Base-by-base conservation (phyloP, 495 filamentous ascomycete species). In the Hypoxylon lienhwacheense region DNA sequence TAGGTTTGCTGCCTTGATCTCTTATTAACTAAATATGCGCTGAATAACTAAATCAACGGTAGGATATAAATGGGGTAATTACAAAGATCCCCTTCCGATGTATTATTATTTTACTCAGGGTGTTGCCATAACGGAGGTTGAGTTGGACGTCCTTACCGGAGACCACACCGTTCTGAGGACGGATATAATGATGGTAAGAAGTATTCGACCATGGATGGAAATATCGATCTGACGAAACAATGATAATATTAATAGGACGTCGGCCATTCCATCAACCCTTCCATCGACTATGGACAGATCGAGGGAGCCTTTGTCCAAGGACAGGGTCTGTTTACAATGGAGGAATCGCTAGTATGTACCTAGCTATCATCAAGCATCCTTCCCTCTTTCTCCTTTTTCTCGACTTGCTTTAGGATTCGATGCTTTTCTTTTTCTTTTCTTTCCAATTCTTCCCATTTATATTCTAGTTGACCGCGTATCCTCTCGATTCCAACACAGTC, bases 41-140 rank as follows among this genome's bases (percentile, higher is more conserved):
- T 4, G n/a, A 22, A 35, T 34, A 16, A 53, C 36, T 47, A 44
- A 50, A 20, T 8, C 16, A 11, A 39, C 5, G 12, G 7, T 17
- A 60, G 59, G 59, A 4, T 62, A 63, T 12, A 54, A 58, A 46
- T 63, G 59, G 59, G 59, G 59, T 3, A 63, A 63, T 22, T 63
- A 58, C 14, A 46, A 53, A 41, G 53, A 63, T n/a, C 59, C 59
- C 7, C 85, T 88, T 2, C 82, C 87, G 53, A 92, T 91, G 89
- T 95, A 88, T 77, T 93, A 84, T 73, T 95, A 95, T 77, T 93
- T 91, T 72, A 93, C 89, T 4, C 88, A 91, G 60, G 89, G 89
- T 37, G 87, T 91, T 15, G 81, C 88, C 0, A 78, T 85, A 3
- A 83, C 88, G 1, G 89, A 92, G 66, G 88, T 91, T 21, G 86